Base-by-base conservation (phyloP, 2,329 filamentous ascomycete species). In the Fusarium sp. region DNA sequence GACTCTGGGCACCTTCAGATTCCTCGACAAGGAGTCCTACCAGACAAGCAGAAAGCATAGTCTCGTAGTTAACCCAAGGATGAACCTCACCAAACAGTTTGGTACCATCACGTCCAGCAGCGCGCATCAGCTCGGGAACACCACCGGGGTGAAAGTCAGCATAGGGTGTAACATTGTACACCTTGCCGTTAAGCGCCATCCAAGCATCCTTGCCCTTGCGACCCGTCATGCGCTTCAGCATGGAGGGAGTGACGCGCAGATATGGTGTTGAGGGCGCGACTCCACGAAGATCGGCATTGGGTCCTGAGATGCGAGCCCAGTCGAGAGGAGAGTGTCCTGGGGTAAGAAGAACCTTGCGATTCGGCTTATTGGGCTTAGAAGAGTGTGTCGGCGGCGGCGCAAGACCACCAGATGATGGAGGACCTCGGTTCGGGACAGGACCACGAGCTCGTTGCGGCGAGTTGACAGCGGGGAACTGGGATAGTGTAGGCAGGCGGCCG, bases 111-210 rank as follows among this genome's bases (percentile, higher is more conserved):
- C 85, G 81, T 1, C 85, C 90, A 1, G 90, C 90, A 34, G 84
- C 86, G 32, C 88, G 83, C 79, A 92, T 80, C 68, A 96, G 79
- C 81, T 97, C 92, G 7, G 89, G 89, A 73, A 91, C 88, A 11
- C 93, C 96, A 24, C 96, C 96, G 0, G 96, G 96, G 79, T 99
- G 96, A 78, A 94, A 99, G 2, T 92, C 90, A 38, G 94, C 79
- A 78, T 98, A 99, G 0, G 95, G 94, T 0, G 91, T 91, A 62
- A 99, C 91, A 77, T 98, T 98, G 82, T 98, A 99, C 29, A 98
- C 95, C 76, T 92, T 92, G 2, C 95, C 95, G 65, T 93, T 91
- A 66, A 97, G 91, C 2, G 90, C 92, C 65, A 92, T 97, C 96
- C 96, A 99, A 1, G 95, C 94, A 75, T 97, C 93, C 67, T 88